phyloP scores from a whole-genome alignment of 176 grass and related monocot species.

The Urochloa ruziziensis region DNA sequence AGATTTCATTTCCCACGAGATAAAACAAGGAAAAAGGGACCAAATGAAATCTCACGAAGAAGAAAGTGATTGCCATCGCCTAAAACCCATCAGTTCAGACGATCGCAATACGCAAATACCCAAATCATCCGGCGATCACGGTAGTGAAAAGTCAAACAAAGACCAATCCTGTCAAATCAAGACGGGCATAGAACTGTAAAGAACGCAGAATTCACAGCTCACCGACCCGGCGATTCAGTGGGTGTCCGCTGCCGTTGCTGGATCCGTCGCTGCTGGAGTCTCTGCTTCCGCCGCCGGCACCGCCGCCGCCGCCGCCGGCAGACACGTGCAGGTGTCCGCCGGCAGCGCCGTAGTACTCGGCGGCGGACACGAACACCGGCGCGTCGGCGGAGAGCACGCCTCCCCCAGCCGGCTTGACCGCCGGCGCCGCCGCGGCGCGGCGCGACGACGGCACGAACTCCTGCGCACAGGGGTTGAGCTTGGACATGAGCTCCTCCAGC shows the following conservation, averaged over 20 bases:
- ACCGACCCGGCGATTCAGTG: slow-evolving; percentile 56
- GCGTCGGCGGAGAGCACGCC: slow-evolving; percentile 75
- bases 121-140: slow-evolving; percentile 35
- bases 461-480: slow-evolving; percentile 84
- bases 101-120: slow-evolving; percentile 11
- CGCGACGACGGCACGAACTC: slow-evolving; percentile 87
- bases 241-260: slow-evolving; percentile 42
- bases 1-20: background rate
- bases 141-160: slow-evolving; percentile 25
- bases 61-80: slow-evolving; percentile 26
- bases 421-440: slow-evolving; percentile 5
- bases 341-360: slow-evolving; percentile 27
- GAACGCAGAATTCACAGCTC: slow-evolving; percentile 1
- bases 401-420: background rate
- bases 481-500: slow-evolving; percentile 89
- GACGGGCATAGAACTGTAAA: background rate
- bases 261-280: slow-evolving; percentile 91
- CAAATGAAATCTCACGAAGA: background rate
- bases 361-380: slow-evolving; percentile 66
- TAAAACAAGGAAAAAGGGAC: background rate
- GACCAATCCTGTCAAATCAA: background rate
- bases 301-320: background rate
- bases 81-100: slow-evolving; percentile 22
- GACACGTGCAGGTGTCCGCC: background rate
- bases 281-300: slow-evolving; percentile 31